Evolutionary conservation across 805 yeast species (phyloP), one percentile per base, ranked within the genome.

Genomic region (Candida ortonii): DNA sequence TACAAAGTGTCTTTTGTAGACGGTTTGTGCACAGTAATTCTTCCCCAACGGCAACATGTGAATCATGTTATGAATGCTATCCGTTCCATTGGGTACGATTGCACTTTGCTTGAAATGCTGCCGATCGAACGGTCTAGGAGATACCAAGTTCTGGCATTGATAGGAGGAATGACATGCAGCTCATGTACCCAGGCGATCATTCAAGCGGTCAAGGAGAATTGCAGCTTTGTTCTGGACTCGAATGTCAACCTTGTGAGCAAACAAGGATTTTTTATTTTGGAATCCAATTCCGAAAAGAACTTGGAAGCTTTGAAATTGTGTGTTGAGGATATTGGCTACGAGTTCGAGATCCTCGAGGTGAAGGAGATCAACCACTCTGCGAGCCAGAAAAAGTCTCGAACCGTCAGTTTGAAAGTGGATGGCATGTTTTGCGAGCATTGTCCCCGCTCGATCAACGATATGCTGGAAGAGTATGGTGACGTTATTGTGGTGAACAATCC

Each of bases 351-450:
- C 8, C 46, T 76, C n/a, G 59, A 61, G 5, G 57, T 64, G 5
- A 65, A 64, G 20, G 67, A 65, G 30, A 65, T 71, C 22, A 67
- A 68, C 43, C 71, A 68, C 39, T 65, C 73, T 1, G 65, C 71
- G n/a, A 62, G 68, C 2, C 67, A 70, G 41, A 67, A 65, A 25
- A 64, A 59, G 28, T 64, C 81, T 3, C 67, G 90, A 44, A 66
- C 78, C 0, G 71, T 82, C 28, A 72, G 72, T 39, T 60, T 84
- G 35, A 66, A 62, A 26, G 66, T 82, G 7, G 65, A 64, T 1
- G 88, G 88, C 1, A 80, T 83, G 85, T 78, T 59, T 52, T 84
- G 90, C 58, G 72, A 67, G 10, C 75, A 78, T 49, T 84, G 90
- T 52, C 90, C 90, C 1, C 70, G 66, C 21, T 52, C 67, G 1